A percentile compares a stretch with the other conserved stretches of the same genome.
These are phyloP conservation scores for Boletus rubescentipes DNA, from an alignment of 768 basidiomycete species.

Conservation along the genomic window DNA sequence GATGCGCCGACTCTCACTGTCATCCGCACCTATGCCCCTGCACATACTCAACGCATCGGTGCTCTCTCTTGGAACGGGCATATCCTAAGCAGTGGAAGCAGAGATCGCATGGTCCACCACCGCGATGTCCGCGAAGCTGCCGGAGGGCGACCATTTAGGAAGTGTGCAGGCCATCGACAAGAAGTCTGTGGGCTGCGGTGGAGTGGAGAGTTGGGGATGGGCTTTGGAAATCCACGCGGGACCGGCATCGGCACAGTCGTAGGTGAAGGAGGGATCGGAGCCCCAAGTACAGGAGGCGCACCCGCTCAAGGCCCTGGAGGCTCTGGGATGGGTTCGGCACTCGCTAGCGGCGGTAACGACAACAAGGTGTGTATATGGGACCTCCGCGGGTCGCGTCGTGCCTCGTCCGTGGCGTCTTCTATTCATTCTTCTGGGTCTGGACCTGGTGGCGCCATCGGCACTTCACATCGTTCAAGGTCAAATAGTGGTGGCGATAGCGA, in stretches of 20 bases:
- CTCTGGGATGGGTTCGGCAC: conserved; percentile 45
- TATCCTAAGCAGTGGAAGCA: conserved; percentile 85
- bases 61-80: conserved; percentile 92
- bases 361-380: conserved; percentile 99
- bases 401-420: conserved; percentile 27
- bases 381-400: conserved; percentile 59
- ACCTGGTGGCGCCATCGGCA: conserved; percentile 28
- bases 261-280: conserved; percentile 25
- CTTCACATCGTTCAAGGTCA: conserved; percentile 25
- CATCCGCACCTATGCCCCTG: conserved; percentile 79
- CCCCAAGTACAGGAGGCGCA: conserved; percentile 21
- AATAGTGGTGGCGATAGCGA: conserved; percentile 30
- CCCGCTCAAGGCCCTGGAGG: conserved; percentile 29
- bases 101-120: conserved; percentile 89
- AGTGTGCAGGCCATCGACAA: conserved; percentile 76
- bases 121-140: conserved; percentile 80
- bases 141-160: conserved; percentile 61
- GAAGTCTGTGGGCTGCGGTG: conserved; percentile 97
- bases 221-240: conserved; percentile 25
- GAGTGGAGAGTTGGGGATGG: conserved; percentile 47
- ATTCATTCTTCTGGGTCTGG: conserved; percentile 29
- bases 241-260: conserved; percentile 4
- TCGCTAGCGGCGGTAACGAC: conserved; percentile 97
- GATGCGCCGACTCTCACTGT: conserved; percentile 77
- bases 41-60: conserved; percentile 88